Evolutionary conservation across 2,329 filamentous ascomycete species (phyloP).

Genomic region (Diatrype stigma): DNA sequence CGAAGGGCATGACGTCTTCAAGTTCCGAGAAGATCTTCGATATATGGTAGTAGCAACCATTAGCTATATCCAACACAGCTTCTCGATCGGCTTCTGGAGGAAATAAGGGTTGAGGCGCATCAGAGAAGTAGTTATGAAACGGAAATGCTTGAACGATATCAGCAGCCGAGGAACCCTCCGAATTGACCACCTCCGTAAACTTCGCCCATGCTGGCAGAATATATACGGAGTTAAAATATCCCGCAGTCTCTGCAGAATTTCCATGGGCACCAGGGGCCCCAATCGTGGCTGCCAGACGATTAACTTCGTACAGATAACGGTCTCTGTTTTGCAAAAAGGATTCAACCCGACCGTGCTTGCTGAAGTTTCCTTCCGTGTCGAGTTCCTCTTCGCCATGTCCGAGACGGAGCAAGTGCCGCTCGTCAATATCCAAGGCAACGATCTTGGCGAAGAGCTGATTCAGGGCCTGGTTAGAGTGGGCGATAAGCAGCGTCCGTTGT

Average conservation of each 20-base stretch:
- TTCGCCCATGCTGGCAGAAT: constrained; percentile 83
- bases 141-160: constrained; percentile 74
- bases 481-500: constrained; percentile 86
- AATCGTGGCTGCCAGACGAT: constrained; percentile 78
- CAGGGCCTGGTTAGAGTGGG: constrained; percentile 95
- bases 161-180: constrained; percentile 50
- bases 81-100: constrained; percentile 61
- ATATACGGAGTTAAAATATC: constrained; percentile 93
- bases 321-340: constrained; percentile 88
- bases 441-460: constrained; percentile 99
- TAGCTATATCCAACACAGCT: constrained; percentile 67
- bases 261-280: constrained; percentile 90
- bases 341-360: constrained; percentile 91
- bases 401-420: constrained; percentile 84
- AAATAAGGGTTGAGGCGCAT: constrained; percentile 84
- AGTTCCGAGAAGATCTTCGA: constrained; percentile 87
- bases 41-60: constrained; percentile 85
- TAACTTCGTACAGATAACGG: constrained; percentile 75
- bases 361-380: constrained; percentile 79
- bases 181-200: constrained; percentile 65
- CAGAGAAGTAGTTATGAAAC: constrained; percentile 81
- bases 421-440: constrained; percentile 90
- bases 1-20: constrained; percentile 90
- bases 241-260: constrained; percentile 92
- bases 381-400: constrained; percentile 96